phyloP scores from a whole-genome alignment of 2,329 filamentous ascomycete genomes.

The Cyclaneusma minus region DNA sequence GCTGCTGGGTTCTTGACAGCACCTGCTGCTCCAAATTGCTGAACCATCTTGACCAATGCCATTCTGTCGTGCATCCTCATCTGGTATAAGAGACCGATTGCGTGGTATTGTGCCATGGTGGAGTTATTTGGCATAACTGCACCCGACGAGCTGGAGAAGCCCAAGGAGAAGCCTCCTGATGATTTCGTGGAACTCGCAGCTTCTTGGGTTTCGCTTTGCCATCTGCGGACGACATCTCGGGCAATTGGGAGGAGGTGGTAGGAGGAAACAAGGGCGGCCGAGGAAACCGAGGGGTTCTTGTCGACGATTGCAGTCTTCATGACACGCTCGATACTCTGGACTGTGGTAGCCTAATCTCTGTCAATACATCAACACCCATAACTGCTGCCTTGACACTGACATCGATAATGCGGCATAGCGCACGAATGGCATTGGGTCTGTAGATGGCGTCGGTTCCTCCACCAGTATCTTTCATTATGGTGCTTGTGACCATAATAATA shows the following conservation, averaged over 20 bases:
- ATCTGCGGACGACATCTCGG: slow-evolving; percentile 85
- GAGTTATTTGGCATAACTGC: slow-evolving; percentile 77
- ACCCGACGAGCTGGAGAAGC: slow-evolving; percentile 68
- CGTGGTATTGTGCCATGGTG: slow-evolving; percentile 97
- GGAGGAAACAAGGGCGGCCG: slow-evolving; percentile 86
- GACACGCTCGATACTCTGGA: slow-evolving; percentile 92
- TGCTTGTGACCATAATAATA: slow-evolving; percentile 99
- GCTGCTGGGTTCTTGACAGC: slow-evolving; percentile 92
- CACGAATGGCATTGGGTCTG: slow-evolving; percentile 88
- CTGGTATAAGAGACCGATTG: slow-evolving; percentile 91
- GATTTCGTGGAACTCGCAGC: slow-evolving; percentile 84
- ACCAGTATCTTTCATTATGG: slow-evolving; percentile 98
- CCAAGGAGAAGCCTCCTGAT: slow-evolving; percentile 76
- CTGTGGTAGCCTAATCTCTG: slow-evolving; percentile 62
- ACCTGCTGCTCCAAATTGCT: slow-evolving; percentile 85
- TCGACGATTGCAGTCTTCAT: slow-evolving; percentile 99
- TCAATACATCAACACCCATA: slow-evolving; percentile 11
- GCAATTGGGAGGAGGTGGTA: slow-evolving; percentile 96
- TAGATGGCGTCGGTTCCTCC: slow-evolving; percentile 89
- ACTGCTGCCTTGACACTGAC: slow-evolving; percentile 33
- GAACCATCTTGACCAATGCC: slow-evolving; percentile 99
- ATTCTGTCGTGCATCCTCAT: slow-evolving; percentile 97
- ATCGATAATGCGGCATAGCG: slow-evolving; percentile 92
- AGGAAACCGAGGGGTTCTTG: slow-evolving; percentile 94
- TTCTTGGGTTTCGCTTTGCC: slow-evolving; percentile 98